phyloP scores from a whole-genome alignment of 177 flowering plant genomes.

The Vitis hybrid region DNA sequence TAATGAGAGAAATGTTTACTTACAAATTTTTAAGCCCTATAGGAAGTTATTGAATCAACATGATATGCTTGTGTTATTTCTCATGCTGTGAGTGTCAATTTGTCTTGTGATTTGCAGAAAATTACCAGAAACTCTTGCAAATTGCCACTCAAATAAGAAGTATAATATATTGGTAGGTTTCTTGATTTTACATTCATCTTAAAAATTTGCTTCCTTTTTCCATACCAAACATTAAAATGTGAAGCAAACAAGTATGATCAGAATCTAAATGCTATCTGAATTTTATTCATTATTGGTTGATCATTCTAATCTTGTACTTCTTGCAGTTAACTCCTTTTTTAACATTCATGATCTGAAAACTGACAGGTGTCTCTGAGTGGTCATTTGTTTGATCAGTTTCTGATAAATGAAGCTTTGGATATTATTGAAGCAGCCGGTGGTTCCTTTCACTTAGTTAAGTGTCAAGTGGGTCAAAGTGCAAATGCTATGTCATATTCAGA shows the following conservation, averaged over 20 bases:
- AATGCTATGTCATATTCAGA: constrained; percentile 76
- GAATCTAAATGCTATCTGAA: background rate
- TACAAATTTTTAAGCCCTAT: background rate
- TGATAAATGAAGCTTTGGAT: constrained; percentile 94
- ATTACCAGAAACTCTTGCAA: constrained; percentile 27
- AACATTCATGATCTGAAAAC: constrained; percentile 2
- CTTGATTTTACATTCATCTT: background rate
- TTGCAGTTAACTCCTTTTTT: background rate
- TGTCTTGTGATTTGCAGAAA: constrained; percentile 44
- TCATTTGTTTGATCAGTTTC: constrained; percentile 89
- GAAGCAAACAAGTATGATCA: background rate
- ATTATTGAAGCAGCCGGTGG: constrained; percentile 98
- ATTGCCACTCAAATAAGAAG: constrained; percentile 34
- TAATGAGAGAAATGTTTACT: background rate
- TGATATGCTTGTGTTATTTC: too few relatives aligned
- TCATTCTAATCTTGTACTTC: background rate
- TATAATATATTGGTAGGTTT: constrained; percentile 54
- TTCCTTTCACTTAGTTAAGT: constrained; percentile 81
- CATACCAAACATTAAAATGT: background rate
- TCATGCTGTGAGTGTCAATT: background rate
- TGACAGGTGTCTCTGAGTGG: constrained; percentile 95
- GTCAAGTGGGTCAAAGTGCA: constrained; percentile 88
- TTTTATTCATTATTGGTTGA: background rate
- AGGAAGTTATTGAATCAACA: background rate
- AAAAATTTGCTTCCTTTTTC: background rate